These are phyloP conservation scores for Epichloe gansuensis DNA, from an alignment of 2,329 filamentous ascomycete genomes.

Conservation along the genomic window DNA sequence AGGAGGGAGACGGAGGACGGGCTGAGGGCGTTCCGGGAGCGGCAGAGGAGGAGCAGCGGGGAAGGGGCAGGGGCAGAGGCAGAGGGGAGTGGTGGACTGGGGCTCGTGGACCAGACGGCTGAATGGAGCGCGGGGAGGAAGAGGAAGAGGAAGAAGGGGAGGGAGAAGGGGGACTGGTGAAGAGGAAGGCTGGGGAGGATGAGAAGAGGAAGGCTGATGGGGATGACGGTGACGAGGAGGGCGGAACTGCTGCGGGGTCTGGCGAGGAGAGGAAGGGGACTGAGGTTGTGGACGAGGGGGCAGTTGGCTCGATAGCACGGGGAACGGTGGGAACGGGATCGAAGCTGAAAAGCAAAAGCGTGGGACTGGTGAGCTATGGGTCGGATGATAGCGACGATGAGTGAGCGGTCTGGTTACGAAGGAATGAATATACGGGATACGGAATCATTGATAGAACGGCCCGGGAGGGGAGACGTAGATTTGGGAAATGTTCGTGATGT, in stretches of 20 bases:
- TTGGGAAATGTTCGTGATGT: neutral
- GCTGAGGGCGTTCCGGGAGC: slow-evolving; percentile 41
- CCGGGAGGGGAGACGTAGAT: too few species aligned
- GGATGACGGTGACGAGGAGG: neutral
- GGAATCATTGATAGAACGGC: neutral
- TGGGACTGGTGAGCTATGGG: slow-evolving; percentile 42
- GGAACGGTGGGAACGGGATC: neutral
- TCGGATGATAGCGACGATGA: slow-evolving; percentile 38
- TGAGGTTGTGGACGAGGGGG: slow-evolving; percentile 4
- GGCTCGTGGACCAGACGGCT: slow-evolving; percentile 9
- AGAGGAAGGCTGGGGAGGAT: slow-evolving; percentile 6
- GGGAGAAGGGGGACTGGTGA: slow-evolving; percentile 6
- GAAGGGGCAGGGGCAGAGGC: slow-evolving; percentile 27
- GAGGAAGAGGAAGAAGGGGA: slow-evolving; percentile 15
- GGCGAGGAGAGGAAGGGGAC: slow-evolving; percentile 6
- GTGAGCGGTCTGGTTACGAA: slow-evolving; percentile 5
- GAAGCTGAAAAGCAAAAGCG: slow-evolving; percentile 14
- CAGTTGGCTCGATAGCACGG: neutral
- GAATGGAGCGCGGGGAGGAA: slow-evolving; percentile 14
- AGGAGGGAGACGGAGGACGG: slow-evolving; percentile 45
- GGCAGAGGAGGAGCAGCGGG: slow-evolving; percentile 28
- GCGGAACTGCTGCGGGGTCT: neutral
- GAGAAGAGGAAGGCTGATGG: neutral
- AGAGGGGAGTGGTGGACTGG: slow-evolving; percentile 22
- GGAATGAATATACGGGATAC: too few species aligned